Percentiles rank a stretch among this genome's conserved stretches.
Evolutionary conservation across 306 rosid species (phyloP).

Genomic region (Quercus alba): DNA sequence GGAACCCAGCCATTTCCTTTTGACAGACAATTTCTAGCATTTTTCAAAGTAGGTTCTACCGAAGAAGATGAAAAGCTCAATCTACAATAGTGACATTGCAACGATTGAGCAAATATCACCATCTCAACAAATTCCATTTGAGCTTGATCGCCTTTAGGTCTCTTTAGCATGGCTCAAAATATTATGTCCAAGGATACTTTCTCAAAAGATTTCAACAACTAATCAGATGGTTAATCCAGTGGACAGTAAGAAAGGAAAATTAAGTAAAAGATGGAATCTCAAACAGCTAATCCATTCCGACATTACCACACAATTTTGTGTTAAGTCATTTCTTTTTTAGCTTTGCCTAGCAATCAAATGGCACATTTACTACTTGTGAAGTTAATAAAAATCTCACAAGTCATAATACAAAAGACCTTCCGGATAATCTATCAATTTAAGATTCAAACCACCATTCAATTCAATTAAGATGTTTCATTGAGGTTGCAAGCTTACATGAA

Average conservation of each 20-base stretch:
- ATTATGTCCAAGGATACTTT: neutral
- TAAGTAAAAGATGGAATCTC: neutral
- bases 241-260: neutral
- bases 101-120: too few species aligned
- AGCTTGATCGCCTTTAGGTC: neutral
- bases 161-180: neutral
- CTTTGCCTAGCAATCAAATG: neutral
- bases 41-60: too few species aligned
- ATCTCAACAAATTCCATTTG: too few species aligned
- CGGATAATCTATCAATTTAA: neutral
- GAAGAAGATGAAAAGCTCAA: too few species aligned
- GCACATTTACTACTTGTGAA: neutral
- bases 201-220: neutral
- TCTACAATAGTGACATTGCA: too few species aligned
- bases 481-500: neutral
- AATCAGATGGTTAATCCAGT: too few species aligned
- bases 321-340: too few species aligned
- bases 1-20: too few species aligned
- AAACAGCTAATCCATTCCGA: neutral
- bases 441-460: neutral
- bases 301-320: neutral
- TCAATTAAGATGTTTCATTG: neutral
- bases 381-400: neutral
- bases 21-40: too few species aligned
- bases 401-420: neutral